A percentile compares a stretch with the other conserved stretches of the same genome.
Conservation (phyloP, 2,329 filamentous ascomycete genomes). For the Aspergillus candidus region DNA sequence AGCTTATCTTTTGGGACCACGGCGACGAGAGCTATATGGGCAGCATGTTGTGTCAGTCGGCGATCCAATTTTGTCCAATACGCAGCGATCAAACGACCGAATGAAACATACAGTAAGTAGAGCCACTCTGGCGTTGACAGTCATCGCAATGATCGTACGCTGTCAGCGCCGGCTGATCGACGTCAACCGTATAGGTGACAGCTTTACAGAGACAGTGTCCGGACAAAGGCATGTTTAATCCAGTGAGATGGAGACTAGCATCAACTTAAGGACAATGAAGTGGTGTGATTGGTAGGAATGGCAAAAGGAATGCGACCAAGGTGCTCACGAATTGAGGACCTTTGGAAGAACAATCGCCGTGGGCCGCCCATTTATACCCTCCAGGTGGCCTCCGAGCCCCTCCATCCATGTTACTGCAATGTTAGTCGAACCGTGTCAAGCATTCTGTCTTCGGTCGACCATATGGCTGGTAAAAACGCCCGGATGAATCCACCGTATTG, state of each 20-base stretch:
- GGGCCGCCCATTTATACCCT: constrained; percentile 19
- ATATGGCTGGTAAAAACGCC: constrained; percentile 45
- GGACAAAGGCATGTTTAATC: constrained; percentile 54
- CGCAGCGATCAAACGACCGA: neutral
- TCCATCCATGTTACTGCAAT: no score
- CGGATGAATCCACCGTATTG: no score
- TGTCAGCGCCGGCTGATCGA: constrained; percentile 36
- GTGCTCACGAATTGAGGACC: constrained; percentile 23
- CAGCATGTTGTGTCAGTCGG: constrained; percentile 1
- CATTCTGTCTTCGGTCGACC: constrained; percentile 2
- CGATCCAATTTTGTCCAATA: no score
- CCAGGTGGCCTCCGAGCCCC: neutral
- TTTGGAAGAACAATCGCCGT: constrained; percentile 10
- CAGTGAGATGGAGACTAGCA: no score
- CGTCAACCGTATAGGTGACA: constrained; percentile 60
- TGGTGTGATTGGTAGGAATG: constrained; percentile 35
- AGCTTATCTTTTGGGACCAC: constrained; percentile 63
- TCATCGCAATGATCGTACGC: constrained; percentile 69
- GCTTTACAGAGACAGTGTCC: constrained; percentile 67
- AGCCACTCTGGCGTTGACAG: constrained; percentile 64
- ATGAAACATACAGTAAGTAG: constrained; percentile 51
- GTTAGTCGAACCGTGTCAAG: no score
- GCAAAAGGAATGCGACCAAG: constrained; percentile 16
- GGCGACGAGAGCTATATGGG: constrained; percentile 52
- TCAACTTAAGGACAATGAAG: constrained; percentile 10